Evolutionary conservation across 2,329 filamentous ascomycete species (phyloP).

Genomic region (Leptosphaerulina australis): DNA sequence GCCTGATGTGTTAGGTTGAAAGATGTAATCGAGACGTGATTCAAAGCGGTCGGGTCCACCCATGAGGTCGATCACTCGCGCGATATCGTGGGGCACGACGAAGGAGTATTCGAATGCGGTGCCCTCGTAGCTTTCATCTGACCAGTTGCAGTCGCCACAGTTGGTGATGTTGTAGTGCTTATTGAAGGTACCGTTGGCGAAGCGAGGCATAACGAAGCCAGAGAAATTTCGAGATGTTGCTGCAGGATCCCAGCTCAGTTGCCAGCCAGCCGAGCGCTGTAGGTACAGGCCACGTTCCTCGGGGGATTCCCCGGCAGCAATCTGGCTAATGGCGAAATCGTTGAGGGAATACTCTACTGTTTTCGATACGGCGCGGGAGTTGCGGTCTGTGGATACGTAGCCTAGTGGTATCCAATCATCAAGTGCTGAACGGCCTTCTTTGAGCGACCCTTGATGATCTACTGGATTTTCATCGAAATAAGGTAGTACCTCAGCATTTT

Average conservation of each 20-base stretch:
- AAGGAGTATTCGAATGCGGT: slow-evolving; percentile 54
- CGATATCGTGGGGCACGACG: slow-evolving; percentile 52
- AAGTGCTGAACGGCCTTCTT: slow-evolving; percentile 52
- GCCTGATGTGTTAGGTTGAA: slow-evolving; percentile 48
- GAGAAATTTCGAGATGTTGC: slow-evolving; percentile 47
- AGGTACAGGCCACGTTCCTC: slow-evolving; percentile 49
- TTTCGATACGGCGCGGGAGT: slow-evolving; percentile 49
- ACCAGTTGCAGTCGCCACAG: slow-evolving; percentile 53
- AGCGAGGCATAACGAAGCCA: slow-evolving; percentile 47
- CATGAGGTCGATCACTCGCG: slow-evolving; percentile 52
- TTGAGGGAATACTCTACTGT: slow-evolving; percentile 54
- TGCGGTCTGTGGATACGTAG: slow-evolving; percentile 49
- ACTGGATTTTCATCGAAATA: slow-evolving; percentile 46
- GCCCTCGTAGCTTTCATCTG: slow-evolving; percentile 51
- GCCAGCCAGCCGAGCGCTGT: slow-evolving; percentile 51
- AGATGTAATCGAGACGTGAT: slow-evolving; percentile 50
- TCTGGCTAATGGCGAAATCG: slow-evolving; percentile 52
- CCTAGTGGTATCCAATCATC: slow-evolving; percentile 53
- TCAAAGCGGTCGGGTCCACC: slow-evolving; percentile 50
- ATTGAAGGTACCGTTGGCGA: slow-evolving; percentile 44
- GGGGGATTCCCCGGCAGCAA: slow-evolving; percentile 50
- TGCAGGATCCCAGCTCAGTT: slow-evolving; percentile 50
- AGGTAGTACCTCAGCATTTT: slow-evolving; percentile 67
- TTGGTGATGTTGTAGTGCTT: slow-evolving; percentile 51
- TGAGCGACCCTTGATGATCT: slow-evolving; percentile 46